Evolutionary conservation across 2,329 filamentous ascomycete species (phyloP), one percentile per base, ranked within the genome.

Genomic region (Tricladium varicosporioides): DNA sequence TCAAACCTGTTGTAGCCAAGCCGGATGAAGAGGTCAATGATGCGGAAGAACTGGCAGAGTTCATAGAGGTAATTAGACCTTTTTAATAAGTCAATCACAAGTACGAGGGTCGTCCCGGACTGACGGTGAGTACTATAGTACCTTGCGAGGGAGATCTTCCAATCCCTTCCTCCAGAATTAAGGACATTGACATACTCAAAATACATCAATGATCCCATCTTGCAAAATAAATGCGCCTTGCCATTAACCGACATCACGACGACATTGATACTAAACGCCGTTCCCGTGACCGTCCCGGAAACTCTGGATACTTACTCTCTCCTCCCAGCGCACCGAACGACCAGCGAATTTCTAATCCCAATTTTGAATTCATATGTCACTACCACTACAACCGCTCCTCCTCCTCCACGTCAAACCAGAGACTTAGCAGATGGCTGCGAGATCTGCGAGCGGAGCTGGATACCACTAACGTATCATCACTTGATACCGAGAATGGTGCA

Each of bases 391-490:
- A 76, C 84, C 0, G 75, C 87, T 0, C 89, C 90, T 0, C 87
- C 88, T 0, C 76, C 84, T 7, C 87, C 86, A 66, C 74, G 75
- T 1, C 74, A 78, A 0, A 88, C 86, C 1, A 80, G 82, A 19
- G 69, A 73, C 4, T 65, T 75, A 1, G 80, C 72, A 0, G 73
- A 76, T 2, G 79, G 76, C 4, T 96, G 91, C 72, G 91, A 96
- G 74, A 81, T 95, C 19, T 95, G 91, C 70, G 81, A 78, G 1
- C 79, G 91, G 1, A 82, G 84, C 60, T 91, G 89, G 83, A 83
- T 94, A 18, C 83, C 84, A 8, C 73, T 94, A 59, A 89, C 87
- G 1, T 95, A 94, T 70, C 91, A 96, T 69, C 91, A 95, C 74
- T 76, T 96, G 45, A 92, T 96, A 53, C 91, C 91, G n/a, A 81